Evolutionary conservation across 2,329 filamentous ascomycete genomes (phyloP).

Genomic region (Monosporascus sp.): DNA sequence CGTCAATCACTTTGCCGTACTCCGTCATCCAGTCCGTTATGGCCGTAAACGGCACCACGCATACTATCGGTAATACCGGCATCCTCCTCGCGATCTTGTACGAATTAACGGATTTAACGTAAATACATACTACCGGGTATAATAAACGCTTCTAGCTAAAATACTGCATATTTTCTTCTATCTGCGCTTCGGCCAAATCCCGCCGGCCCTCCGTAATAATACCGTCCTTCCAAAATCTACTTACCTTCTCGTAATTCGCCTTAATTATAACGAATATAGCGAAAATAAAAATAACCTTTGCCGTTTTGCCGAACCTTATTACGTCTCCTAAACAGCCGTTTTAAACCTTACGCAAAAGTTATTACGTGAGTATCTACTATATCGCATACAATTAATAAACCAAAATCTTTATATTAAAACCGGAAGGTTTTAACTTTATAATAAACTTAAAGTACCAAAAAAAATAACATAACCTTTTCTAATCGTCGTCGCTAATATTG

Average conservation of each 20-base stretch:
- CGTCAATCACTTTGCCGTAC: too few species aligned
- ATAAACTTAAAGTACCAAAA: slow-evolving; percentile 2
- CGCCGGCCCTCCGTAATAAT: background rate
- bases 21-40: too few species aligned
- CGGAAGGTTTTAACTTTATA: slow-evolving; percentile 1
- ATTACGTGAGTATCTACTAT: slow-evolving; percentile 3
- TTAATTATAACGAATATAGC: slow-evolving; percentile 2
- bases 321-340: slow-evolving; percentile 1
- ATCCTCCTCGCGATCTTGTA: too few species aligned
- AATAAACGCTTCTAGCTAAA: too few species aligned
- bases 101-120: too few species aligned
- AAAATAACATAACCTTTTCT: slow-evolving; percentile 1
- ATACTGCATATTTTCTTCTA: background rate
- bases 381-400: slow-evolving; percentile 4
- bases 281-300: slow-evolving; percentile 2
- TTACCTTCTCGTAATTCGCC: slow-evolving; percentile 2
- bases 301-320: slow-evolving; percentile 4
- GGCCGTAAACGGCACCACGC: too few species aligned
- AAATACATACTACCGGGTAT: too few species aligned
- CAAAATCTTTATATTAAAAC: slow-evolving; percentile 1
- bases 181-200: background rate
- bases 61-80: too few species aligned
- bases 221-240: background rate
- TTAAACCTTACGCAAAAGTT: slow-evolving; percentile 1
- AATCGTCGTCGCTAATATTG: slow-evolving; percentile 1